A percentile compares a stretch with the other conserved stretches of the same genome.
Conservation (phyloP, 306 rosid genomes). For the Aeschynomene evenia region DNA sequence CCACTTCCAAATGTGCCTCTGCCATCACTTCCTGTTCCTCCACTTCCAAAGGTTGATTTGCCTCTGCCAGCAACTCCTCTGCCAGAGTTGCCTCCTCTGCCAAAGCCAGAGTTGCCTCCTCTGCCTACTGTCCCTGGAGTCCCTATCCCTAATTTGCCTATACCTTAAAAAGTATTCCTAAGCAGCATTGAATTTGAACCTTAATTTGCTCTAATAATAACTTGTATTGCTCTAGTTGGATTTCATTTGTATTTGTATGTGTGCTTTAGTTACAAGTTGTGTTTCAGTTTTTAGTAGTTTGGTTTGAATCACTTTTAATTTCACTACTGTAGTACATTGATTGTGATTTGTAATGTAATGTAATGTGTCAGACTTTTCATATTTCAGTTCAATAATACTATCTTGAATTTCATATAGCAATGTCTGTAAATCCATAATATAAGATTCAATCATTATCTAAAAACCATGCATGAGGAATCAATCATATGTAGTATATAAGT, state of each 20-base stretch:
- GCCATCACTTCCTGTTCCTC: no score
- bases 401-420: neutral
- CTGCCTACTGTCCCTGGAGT: neutral
- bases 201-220: neutral
- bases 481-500: no score
- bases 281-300: slow-evolving; percentile 15
- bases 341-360: neutral
- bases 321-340: neutral
- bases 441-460: neutral
- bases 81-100: neutral
- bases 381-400: neutral
- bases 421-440: neutral
- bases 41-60: slow-evolving; percentile 16
- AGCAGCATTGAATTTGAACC: neutral
- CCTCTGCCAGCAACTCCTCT: slow-evolving; percentile 12
- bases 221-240: neutral
- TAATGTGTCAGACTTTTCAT: neutral
- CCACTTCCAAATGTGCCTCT: slow-evolving; percentile 29
- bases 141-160: slow-evolving; percentile 12
- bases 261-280: slow-evolving; percentile 7
- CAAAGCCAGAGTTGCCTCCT: neutral
- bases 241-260: slow-evolving; percentile 19
- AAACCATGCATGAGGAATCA: neutral
- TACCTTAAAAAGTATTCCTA: neutral
- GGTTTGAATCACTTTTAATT: slow-evolving; percentile 14